phyloP scores from a whole-genome alignment of 2,329 filamentous ascomycete genomes.

The Diaporthe vaccinii region DNA sequence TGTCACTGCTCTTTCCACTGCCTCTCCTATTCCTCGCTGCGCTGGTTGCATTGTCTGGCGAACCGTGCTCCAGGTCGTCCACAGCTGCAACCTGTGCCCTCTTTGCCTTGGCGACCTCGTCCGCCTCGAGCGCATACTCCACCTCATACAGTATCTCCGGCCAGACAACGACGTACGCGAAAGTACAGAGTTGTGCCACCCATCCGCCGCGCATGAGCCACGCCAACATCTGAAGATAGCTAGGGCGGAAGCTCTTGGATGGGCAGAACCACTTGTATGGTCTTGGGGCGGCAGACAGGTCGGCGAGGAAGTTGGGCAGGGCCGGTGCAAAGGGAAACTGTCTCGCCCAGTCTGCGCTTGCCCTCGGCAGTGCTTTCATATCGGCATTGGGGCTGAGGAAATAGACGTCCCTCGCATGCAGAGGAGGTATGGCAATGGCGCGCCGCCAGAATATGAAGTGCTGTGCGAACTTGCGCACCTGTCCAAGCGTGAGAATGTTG shows the following conservation, averaged over 20 bases:
- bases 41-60: constrained; percentile 40
- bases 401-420: constrained; percentile 91
- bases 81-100: constrained; percentile 42
- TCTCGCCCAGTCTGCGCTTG: constrained; percentile 79
- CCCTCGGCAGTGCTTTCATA: constrained; percentile 76
- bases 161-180: constrained; percentile 88
- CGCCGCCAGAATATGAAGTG: constrained; percentile 98
- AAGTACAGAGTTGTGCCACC: constrained; percentile 93
- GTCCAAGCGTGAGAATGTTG: constrained; percentile 80
- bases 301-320: constrained; percentile 87
- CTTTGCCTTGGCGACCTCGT: constrained; percentile 63
- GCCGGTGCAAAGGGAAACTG: constrained; percentile 87
- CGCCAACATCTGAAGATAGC: constrained; percentile 91
- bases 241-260: constrained; percentile 86
- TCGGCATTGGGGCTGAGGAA: constrained; percentile 93
- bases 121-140: constrained; percentile 76
- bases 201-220: constrained; percentile 94
- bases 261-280: constrained; percentile 89
- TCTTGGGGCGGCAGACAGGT: constrained; percentile 83
- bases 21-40: constrained; percentile 41
- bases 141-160: constrained; percentile 87
- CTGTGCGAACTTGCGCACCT: constrained; percentile 88
- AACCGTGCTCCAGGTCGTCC: constrained; percentile 39
- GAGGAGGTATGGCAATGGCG: constrained; percentile 89
- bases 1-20: constrained; percentile 32